Base-by-base conservation (phyloP, 768 basidiomycete species). In the Daedaleopsis sinensis region DNA sequence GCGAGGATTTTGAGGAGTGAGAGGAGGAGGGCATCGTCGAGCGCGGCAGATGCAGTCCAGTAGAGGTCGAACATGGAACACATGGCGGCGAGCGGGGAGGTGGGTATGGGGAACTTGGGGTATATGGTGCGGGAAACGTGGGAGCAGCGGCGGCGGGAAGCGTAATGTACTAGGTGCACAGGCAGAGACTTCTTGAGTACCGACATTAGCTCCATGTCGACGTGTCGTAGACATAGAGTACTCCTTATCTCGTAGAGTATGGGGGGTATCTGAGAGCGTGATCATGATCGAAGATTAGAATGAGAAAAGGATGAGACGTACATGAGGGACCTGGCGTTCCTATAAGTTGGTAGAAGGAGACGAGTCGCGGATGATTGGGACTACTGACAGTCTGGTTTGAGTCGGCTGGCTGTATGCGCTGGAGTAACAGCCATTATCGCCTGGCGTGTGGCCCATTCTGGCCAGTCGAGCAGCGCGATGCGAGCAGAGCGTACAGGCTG, bases 141-240 rank as follows among this genome's bases (percentile, higher is more conserved):
- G n/a, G n/a, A n/a, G n/a, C n/a, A n/a, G n/a, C n/a, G n/a, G n/a
- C n/a, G n/a, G n/a, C n/a, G n/a, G n/a, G n/a, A n/a, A n/a, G n/a
- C n/a, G n/a, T n/a, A n/a, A n/a, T n/a, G n/a, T n/a, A n/a, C n/a
- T n/a, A n/a, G n/a, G n/a, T n/a, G n/a, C n/a, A n/a, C n/a, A n/a
- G n/a, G n/a, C n/a, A n/a, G n/a, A n/a, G n/a, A n/a, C n/a, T n/a
- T n/a, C n/a, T n/a, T n/a, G 93, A 1, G 82, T n/a, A 1, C 82
- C 82, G 56, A 88, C 83, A 70, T 94, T 92, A 19, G 93, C 89
- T 63, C 85, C 84, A 55, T 76, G 82, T 77, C 57, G 86, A 84
- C 77, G 47, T 72, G 65, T 58, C 80, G 66, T 32, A 55, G 18
- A 69, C 66, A 52, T 65, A 73, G 62, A 73, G 70, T n/a, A n/a